Evolutionary conservation across 1,139 yeast species (phyloP).

Genomic region (Yamadazyma friedrichii): DNA sequence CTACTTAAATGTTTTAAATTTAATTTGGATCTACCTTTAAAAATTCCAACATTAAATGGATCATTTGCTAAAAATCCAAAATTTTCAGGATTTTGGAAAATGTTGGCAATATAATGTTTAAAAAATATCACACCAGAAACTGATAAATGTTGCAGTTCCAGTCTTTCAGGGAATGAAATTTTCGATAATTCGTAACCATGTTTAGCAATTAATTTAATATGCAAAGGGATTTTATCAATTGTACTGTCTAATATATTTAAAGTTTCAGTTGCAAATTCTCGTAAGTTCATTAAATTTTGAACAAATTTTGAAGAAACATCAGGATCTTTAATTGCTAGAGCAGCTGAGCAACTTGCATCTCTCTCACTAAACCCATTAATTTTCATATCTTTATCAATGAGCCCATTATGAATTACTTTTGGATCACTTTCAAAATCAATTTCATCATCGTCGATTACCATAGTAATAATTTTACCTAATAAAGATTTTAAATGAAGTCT

Average conservation of each 20-base stretch:
- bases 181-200: constrained; percentile 35
- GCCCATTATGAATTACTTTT: constrained; percentile 49
- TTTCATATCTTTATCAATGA: constrained; percentile 49
- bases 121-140: constrained; percentile 70
- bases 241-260: constrained; percentile 39
- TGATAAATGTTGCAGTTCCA: constrained; percentile 55
- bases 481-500: constrained; percentile 52
- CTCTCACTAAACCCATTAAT: constrained; percentile 39
- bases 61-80: constrained; percentile 45
- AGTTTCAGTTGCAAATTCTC: constrained; percentile 68
- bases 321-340: constrained; percentile 75
- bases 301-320: constrained; percentile 71
- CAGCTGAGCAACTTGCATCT: constrained; percentile 43
- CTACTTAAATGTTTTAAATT: constrained; percentile 61
- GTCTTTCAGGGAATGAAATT: constrained; percentile 49
- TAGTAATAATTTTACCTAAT: constrained; percentile 50
- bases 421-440: constrained; percentile 83
- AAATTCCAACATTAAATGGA: constrained; percentile 29
- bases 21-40: constrained; percentile 28
- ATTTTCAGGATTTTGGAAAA: constrained; percentile 67
- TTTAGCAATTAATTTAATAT: constrained; percentile 47
- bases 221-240: constrained; percentile 55
- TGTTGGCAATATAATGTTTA: constrained; percentile 62
- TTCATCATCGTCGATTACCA: constrained; percentile 55
- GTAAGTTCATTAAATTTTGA: constrained; percentile 65